Evolutionary conservation across 495 filamentous ascomycete species (phyloP).

Genomic region (Penicillium dipodomyicola): DNA sequence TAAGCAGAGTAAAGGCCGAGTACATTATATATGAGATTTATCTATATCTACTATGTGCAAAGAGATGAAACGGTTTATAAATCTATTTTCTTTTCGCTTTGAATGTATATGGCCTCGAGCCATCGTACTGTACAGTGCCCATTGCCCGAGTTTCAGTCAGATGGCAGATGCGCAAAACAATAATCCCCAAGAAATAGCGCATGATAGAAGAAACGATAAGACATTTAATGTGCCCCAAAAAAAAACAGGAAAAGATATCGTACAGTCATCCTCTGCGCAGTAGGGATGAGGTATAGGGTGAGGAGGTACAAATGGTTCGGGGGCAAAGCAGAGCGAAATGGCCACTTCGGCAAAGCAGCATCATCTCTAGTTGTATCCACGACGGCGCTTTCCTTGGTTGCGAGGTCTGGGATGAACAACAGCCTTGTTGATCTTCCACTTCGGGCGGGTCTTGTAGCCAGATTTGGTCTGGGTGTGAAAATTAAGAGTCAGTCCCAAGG

Average conservation of each 20-base stretch:
- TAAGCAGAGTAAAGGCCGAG: background rate
- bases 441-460: conserved; percentile 89
- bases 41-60: background rate
- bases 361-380: conserved; percentile 43
- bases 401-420: conserved; percentile 71
- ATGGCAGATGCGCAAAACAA: conserved; percentile 19
- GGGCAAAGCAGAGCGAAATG: conserved; percentile 15
- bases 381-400: conserved; percentile 70
- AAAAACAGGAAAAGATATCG: conserved; percentile 21
- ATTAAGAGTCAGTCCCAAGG: conserved; percentile 20
- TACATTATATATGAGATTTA: background rate
- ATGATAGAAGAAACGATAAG: conserved; percentile 9
- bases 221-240: conserved; percentile 18
- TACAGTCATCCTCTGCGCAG: conserved; percentile 24
- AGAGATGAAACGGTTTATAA: background rate
- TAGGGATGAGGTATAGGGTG: conserved; percentile 23
- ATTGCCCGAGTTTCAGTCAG: conserved; percentile 18
- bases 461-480: conserved; percentile 69
- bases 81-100: conserved; percentile 13
- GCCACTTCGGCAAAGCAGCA: background rate
- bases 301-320: conserved; percentile 14
- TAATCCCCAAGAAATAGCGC: conserved; percentile 11
- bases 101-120: conserved; percentile 19
- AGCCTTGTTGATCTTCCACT: conserved; percentile 75
- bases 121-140: conserved; percentile 28